Conservation (phyloP, 2,329 filamentous ascomycete species). For the Clarireedia monteithiana region DNA sequence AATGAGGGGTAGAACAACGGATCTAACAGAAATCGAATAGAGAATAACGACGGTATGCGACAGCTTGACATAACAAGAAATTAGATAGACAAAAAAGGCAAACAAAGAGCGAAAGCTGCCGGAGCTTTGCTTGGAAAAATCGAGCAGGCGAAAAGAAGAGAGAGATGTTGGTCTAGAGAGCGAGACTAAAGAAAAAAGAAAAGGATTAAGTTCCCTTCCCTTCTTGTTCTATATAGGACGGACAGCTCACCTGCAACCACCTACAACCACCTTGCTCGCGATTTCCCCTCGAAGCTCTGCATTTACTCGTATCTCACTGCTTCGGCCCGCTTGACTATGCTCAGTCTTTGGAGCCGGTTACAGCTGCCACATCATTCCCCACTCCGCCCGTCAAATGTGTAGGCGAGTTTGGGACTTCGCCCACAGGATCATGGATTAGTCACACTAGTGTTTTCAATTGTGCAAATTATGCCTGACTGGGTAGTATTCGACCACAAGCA, state of each 20-base stretch:
- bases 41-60: neutral
- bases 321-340: neutral
- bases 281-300: neutral
- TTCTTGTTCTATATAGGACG: conserved; percentile 5
- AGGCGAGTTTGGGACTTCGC: conserved; percentile 25
- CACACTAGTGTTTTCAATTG: conserved; percentile 26
- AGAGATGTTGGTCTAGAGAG: conserved; percentile 24
- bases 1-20: neutral
- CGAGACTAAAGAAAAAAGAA: conserved; percentile 22
- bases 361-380: conserved; percentile 5
- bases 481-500: no score
- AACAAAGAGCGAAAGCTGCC: conserved; percentile 33
- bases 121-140: conserved; percentile 36
- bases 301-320: neutral
- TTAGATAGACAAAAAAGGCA: conserved; percentile 19
- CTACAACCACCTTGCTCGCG: neutral
- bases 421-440: conserved; percentile 22
- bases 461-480: neutral
- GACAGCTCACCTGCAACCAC: neutral
- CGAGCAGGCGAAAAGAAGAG: conserved; percentile 3
- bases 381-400: conserved; percentile 17
- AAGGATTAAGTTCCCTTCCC: neutral
- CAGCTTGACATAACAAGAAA: conserved; percentile 15
- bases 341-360: neutral
- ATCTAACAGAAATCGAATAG: neutral